A percentile compares a stretch with the other conserved stretches of the same genome.
These are phyloP conservation scores for Delonix regia DNA, from an alignment of 306 rosid species.

Conservation along the genomic window DNA sequence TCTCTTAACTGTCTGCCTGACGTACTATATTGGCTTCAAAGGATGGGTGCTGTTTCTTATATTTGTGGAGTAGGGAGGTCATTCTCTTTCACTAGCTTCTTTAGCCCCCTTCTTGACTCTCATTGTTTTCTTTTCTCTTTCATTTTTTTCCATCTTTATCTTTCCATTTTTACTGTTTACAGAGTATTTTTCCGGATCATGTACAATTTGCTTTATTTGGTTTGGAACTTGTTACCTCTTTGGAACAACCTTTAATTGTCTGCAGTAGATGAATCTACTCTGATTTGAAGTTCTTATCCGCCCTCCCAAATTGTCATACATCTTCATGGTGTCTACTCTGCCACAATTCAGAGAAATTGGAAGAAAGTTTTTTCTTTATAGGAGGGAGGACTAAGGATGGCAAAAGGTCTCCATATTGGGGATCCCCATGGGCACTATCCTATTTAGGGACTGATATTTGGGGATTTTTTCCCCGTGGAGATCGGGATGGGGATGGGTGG, in stretches of 20 bases:
- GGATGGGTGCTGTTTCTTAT: background rate
- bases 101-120: conserved; percentile 2
- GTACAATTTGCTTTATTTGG: background rate
- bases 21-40: background rate
- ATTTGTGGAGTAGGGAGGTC: background rate
- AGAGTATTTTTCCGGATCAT: background rate
- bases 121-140: background rate
- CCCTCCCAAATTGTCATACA: background rate
- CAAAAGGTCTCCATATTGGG: too few relatives aligned
- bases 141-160: background rate
- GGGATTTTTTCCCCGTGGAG: too few relatives aligned
- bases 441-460: too few relatives aligned
- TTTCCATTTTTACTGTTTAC: background rate
- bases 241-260: background rate
- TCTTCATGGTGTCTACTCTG: background rate
- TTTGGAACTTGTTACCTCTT: background rate
- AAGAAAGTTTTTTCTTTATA: background rate
- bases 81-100: background rate
- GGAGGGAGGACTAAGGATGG: too few relatives aligned
- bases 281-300: background rate
- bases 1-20: background rate
- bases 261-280: background rate
- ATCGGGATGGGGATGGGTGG: too few relatives aligned
- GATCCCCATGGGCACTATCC: too few relatives aligned
- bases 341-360: background rate